A percentile compares a stretch with the other conserved stretches of the same genome.
Conservation (phyloP, 2,329 filamentous ascomycete species). For the Aspergillus pseudoglaucus region DNA sequence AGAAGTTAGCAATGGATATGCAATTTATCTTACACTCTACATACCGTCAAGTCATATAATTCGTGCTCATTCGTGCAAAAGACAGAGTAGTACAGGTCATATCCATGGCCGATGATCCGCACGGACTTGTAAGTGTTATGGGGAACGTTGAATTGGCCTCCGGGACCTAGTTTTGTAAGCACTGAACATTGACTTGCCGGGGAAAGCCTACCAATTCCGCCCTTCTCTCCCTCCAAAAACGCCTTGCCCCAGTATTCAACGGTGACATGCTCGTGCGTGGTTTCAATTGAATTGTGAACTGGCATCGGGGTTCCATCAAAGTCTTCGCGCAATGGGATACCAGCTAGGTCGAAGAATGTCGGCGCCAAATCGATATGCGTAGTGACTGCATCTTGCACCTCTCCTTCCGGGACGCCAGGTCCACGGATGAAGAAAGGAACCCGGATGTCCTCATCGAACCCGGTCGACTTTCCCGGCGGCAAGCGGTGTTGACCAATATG, state of each 20-base stretch:
- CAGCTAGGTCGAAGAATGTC: conserved; percentile 48
- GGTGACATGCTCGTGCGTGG: conserved; percentile 49
- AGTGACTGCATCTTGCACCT: conserved; percentile 44
- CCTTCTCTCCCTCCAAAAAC: conserved; percentile 25
- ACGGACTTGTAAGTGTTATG: conserved; percentile 38
- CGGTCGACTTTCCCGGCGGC: conserved; percentile 53
- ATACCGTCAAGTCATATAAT: conserved; percentile 32
- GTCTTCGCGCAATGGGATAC: conserved; percentile 38
- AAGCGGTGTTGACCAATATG: conserved; percentile 56
- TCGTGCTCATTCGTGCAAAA: conserved; percentile 39
- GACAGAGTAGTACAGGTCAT: conserved; percentile 36
- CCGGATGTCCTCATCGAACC: conserved; percentile 55
- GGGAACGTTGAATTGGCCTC: conserved; percentile 11
- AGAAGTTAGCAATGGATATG: not conserved
- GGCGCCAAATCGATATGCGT: conserved; percentile 61
- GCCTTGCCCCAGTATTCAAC: conserved; percentile 52
- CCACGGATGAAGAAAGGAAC: conserved; percentile 56
- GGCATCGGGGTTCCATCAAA: conserved; percentile 55
- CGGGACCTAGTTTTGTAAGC: conserved; percentile 9
- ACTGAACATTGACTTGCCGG: not conserved
- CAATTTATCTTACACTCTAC: not conserved
- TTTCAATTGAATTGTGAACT: conserved; percentile 17
- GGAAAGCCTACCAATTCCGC: conserved; percentile 17
- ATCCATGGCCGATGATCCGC: conserved; percentile 28
- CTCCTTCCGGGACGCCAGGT: conserved; percentile 45